Base-by-base conservation (phyloP, 202 grass and related monocot species). In the Brachypodium distachyon region DNA sequence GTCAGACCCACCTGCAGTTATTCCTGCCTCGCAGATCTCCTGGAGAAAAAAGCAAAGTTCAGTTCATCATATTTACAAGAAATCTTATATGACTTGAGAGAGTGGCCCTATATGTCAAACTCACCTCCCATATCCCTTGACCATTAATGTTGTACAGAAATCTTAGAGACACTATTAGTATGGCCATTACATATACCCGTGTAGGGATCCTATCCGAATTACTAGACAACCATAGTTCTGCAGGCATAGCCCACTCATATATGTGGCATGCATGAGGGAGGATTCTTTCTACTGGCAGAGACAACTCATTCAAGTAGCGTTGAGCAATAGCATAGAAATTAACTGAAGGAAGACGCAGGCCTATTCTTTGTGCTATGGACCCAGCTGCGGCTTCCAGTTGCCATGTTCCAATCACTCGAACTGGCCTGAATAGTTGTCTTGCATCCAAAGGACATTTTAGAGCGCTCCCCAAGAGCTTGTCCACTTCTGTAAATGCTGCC, bases 271-370 rank as follows among this genome's bases (percentile, higher is more conserved):
- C 86, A 48, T 90, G 71, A 32, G 86, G 84, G 51, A 93, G 82
- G 49, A 90, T 91, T 81, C 36, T 82, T 57, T 87, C 81, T 59
- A 71, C 32, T n/a, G 94, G 86, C 52, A 97, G 72, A 63, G 84
- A 87, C 17, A 93, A 61, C 29, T 90, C 88, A 79, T 89, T 79
- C 36, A 88, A 89, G 56, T 75, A 97, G 63, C 84, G 82, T 47
- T 76, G 76, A 68, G 91, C 90, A 66, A 97, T 71, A 55, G 76
- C 86, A 72, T 93, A 97, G 71, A 97, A 97, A 71, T 97, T 93
- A 54, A 93, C 84, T 12, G 88, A 87, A 66, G 94, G 94, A 54
- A 97, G 87, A 48, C 28, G 74, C 51, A 97, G 59, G 27, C 81
- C 88, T 79, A 93, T 70, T 70, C 9, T 87, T 74, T 84, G 40